Percentiles rank a stretch among this genome's conserved stretches.
These are phyloP conservation scores for Herpotrichia juniperi DNA, from an alignment of 2,329 filamentous ascomycete species.

Conservation along the genomic window DNA sequence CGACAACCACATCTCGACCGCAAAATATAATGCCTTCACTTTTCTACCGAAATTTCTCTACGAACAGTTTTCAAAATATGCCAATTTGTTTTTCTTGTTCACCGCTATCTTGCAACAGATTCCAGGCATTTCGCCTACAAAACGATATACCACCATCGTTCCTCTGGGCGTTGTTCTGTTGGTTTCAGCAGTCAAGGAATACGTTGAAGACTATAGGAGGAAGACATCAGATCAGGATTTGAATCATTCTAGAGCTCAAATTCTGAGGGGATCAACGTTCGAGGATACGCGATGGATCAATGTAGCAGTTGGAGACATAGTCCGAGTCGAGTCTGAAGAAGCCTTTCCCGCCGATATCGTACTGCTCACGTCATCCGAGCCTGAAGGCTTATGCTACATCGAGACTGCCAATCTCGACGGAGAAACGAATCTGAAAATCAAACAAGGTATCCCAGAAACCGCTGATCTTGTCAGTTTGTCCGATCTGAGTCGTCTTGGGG, in stretches of 20 bases:
- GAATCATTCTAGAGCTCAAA: constrained; percentile 84
- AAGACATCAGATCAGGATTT: constrained; percentile 84
- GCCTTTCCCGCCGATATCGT: constrained; percentile 95
- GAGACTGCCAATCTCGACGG: constrained; percentile 98
- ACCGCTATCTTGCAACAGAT: constrained; percentile 95
- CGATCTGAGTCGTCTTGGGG: constrained; percentile 84
- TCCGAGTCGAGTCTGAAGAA: constrained; percentile 92
- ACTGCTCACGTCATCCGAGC: constrained; percentile 91
- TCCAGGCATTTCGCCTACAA: constrained; percentile 91
- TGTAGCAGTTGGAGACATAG: constrained; percentile 87
- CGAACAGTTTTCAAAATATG: constrained; percentile 99
- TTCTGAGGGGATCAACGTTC: constrained; percentile 83
- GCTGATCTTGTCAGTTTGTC: constrained; percentile 82
- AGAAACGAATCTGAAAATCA: constrained; percentile 98
- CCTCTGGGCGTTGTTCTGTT: constrained; percentile 88
- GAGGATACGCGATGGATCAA: constrained; percentile 92
- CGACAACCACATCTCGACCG: constrained; percentile 96
- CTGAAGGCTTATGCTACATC: constrained; percentile 97
- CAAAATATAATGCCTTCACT: constrained; percentile 93
- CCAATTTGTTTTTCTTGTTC: constrained; percentile 99
- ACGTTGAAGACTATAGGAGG: constrained; percentile 90
- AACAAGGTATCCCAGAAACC: constrained; percentile 94
- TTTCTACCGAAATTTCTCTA: constrained; percentile 97
- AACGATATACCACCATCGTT: constrained; percentile 93
- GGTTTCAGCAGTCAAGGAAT: constrained; percentile 94